These are phyloP conservation scores for Trichoderma asperellum DNA, from an alignment of 2,329 filamentous ascomycete species.

Conservation along the genomic window DNA sequence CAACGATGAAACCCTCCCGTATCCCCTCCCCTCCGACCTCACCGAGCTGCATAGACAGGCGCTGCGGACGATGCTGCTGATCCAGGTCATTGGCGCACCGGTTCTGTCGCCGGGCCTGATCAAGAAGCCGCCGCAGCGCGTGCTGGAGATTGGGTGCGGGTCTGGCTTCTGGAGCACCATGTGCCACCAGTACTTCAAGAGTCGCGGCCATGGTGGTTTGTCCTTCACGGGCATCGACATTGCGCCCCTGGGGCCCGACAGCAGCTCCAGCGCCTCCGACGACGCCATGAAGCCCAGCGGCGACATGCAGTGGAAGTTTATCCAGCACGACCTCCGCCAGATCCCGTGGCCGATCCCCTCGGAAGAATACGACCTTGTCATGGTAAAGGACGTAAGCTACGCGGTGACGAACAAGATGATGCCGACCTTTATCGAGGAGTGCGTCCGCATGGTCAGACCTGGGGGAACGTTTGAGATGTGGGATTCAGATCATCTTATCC, in stretches of 20 bases:
- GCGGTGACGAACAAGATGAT: conserved; percentile 63
- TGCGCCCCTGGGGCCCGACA: conserved; percentile 65
- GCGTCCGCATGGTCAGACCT: conserved; percentile 73
- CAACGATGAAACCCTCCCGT: conserved; percentile 70
- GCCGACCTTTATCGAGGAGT: conserved; percentile 67
- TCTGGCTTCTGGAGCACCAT: conserved; percentile 88
- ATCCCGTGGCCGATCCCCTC: conserved; percentile 77
- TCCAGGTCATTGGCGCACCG: conserved; percentile 79
- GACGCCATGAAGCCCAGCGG: conserved; percentile 59
- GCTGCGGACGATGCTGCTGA: conserved; percentile 78
- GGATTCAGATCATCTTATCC: conserved; percentile 84
- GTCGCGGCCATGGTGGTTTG: conserved; percentile 68
- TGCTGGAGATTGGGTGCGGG: conserved; percentile 87
- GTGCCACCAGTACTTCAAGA: conserved; percentile 78
- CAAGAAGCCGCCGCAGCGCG: conserved; percentile 70
- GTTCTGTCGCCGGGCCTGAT: conserved; percentile 72
- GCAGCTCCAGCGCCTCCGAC: conserved; percentile 36
- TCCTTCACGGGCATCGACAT: conserved; percentile 84
- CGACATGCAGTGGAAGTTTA: conserved; percentile 85
- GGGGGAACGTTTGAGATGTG: conserved; percentile 85
- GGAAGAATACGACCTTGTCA: conserved; percentile 83
- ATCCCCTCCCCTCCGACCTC: conserved; percentile 88
- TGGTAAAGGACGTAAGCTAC: conserved; percentile 82
- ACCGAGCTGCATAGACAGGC: conserved; percentile 86
- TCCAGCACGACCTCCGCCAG: conserved; percentile 82